Evolutionary conservation across 495 filamentous ascomycete genomes (phyloP).

Genomic region (Penicillium bovifimosum): DNA sequence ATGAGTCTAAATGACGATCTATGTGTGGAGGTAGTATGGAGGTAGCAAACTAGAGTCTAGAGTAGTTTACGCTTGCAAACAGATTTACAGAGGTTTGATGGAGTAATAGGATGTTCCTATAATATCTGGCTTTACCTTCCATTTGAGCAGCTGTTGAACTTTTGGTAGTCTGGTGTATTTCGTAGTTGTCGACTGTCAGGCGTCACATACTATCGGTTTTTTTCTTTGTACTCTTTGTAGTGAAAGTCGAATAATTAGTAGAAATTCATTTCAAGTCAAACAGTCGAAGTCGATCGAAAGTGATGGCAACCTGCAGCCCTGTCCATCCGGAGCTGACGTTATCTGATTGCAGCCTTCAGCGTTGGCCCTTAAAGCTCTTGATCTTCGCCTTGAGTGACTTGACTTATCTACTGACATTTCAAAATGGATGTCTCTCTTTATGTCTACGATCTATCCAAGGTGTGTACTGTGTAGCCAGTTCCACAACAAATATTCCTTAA

Average conservation of each 20-base stretch:
- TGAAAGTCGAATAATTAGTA: no score
- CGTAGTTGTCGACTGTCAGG: background rate
- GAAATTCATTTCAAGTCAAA: background rate
- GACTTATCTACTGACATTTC: background rate
- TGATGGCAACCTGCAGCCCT: conserved; percentile 13
- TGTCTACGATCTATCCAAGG: conserved; percentile 89
- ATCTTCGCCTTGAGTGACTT: background rate
- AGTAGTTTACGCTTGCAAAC: no score
- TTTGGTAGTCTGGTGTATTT: no score
- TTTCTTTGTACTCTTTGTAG: no score
- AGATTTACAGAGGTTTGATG: background rate
- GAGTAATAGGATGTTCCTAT: background rate
- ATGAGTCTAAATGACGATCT: background rate
- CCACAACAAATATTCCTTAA: background rate
- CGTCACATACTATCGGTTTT: background rate
- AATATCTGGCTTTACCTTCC: no score
- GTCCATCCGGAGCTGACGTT: conserved; percentile 31
- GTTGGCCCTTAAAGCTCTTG: conserved; percentile 10
- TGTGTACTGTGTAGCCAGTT: conserved; percentile 17
- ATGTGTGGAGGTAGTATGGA: background rate
- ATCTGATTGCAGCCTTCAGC: conserved; percentile 28
- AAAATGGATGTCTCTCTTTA: conserved; percentile 85
- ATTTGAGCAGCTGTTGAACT: no score
- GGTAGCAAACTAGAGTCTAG: no score
- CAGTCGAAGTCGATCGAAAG: conserved; percentile 19